A percentile compares a stretch with the other conserved stretches of the same genome.
These are phyloP conservation scores for Chaetothyriales sp. DNA, from an alignment of 2,329 filamentous ascomycete species.

Conservation along the genomic window DNA sequence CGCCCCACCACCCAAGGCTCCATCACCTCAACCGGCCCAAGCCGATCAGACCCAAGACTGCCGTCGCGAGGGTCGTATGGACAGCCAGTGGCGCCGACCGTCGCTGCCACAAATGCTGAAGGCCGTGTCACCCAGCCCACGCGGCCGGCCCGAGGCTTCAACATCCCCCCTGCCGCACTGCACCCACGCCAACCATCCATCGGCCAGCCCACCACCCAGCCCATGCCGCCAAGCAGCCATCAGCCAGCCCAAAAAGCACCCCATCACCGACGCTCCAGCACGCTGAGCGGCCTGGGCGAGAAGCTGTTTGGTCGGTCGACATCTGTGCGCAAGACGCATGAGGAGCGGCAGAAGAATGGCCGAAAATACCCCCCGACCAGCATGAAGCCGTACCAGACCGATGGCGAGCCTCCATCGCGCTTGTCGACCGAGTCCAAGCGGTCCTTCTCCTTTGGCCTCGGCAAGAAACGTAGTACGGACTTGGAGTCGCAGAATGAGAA, in stretches of 20 bases:
- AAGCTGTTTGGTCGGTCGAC: conserved; percentile 74
- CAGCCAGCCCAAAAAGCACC: conserved; percentile 27
- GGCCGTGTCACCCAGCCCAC: conserved; percentile 75
- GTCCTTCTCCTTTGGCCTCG: conserved; percentile 56
- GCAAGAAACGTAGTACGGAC: conserved; percentile 58
- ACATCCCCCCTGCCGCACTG: conserved; percentile 55
- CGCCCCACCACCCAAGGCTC: conserved; percentile 22
- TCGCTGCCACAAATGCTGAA: conserved; percentile 78
- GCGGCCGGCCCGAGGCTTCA: conserved; percentile 49
- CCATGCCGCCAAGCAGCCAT: conserved; percentile 43
- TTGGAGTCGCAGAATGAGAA: conserved; percentile 46
- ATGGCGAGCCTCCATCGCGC: conserved; percentile 36
- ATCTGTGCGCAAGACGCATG: conserved; percentile 34
- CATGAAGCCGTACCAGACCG: conserved; percentile 58
- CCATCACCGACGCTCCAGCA: conserved; percentile 55
- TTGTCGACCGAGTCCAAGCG: conserved; percentile 61
- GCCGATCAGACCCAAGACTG: conserved; percentile 37
- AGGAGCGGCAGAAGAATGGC: conserved; percentile 33
- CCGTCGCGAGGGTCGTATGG: conserved; percentile 72
- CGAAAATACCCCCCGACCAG: conserved; percentile 81
- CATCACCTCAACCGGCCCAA: conserved; percentile 19
- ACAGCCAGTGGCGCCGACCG: conserved; percentile 72
- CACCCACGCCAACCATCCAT: conserved; percentile 40
- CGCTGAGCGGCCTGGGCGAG: conserved; percentile 67
- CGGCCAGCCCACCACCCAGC: conserved; percentile 43